Evolutionary conservation across 768 basidiomycete genomes (phyloP), one percentile per base, ranked within the genome.

Genomic region (Suillus weaverae): DNA sequence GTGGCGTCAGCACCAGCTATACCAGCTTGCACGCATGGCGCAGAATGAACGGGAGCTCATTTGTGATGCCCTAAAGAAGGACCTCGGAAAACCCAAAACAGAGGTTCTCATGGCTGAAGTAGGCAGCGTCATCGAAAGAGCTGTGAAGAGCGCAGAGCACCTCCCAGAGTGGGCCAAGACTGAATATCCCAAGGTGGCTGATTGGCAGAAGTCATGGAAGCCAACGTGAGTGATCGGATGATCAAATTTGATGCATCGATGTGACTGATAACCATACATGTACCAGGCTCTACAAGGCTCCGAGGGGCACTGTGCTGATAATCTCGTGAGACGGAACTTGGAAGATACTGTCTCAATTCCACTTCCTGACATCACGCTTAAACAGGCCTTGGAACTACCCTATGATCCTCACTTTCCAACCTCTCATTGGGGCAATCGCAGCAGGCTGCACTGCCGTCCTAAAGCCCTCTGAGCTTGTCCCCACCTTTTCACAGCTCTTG

Each of bases 301-400:
- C 90, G 8, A 91, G 86, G 71, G 89, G 89, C 5, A 82, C 84
- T 13, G 86, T 81, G 9, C 72, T 90, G 54, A 81, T 88, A 64
- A 86, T 90, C 56, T 76, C 84, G 88, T 88, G 66, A 61, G 86
- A 78, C 6, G 13, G 18, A n/a, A n/a, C n/a, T n/a, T n/a, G n/a
- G n/a, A n/a, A 22, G 38, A 32, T 44, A 18, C 30, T 14, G 53
- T 20, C 16, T 61, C 13, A 2, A 67, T 26, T 53, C 8, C n/a
- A 18, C n/a, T n/a, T 65, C 10, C 14, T 30, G 32, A 33, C 59
- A 20, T 18, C 3, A 22, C 39, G 30, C 51, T 39, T 39, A 14
- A 60, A 13, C 36, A 89, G 87, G n/a, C 87, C 87, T 2, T 89
- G 87, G 87, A 89, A 90, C 69, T 90, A 85, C 66, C 89, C 89